Conservation (phyloP, 2,329 filamentous ascomycete species). For the Ampelomyces quisqualis region DNA sequence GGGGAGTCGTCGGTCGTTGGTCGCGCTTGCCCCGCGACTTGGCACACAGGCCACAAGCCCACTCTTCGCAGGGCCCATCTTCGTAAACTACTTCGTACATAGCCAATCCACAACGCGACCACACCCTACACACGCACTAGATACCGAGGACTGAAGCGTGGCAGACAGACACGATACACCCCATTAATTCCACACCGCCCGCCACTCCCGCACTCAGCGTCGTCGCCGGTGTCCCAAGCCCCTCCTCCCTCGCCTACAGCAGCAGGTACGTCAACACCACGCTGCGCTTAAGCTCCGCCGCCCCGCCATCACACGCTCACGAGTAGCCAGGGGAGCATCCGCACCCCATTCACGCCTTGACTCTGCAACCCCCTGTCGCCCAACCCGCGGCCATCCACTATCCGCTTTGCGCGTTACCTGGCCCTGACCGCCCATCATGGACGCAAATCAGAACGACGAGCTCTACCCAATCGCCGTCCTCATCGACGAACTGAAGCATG, state of each 20-base stretch:
- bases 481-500: slow-evolving; percentile 99
- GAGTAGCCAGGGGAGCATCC: slow-evolving; percentile 8
- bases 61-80: slow-evolving; percentile 1
- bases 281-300: slow-evolving; percentile 25
- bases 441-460: slow-evolving; percentile 93
- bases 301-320: slow-evolving; percentile 29
- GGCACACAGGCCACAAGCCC: slow-evolving; percentile 4
- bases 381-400: too few species aligned
- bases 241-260: slow-evolving; percentile 32
- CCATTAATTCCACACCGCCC: slow-evolving; percentile 10
- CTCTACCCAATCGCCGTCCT: slow-evolving; percentile 99
- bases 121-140: slow-evolving; percentile 9
- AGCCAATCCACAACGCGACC: slow-evolving; percentile 25
- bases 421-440: slow-evolving; percentile 60
- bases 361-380: slow-evolving; percentile 7
- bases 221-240: slow-evolving; percentile 19
- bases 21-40: slow-evolving; percentile 15
- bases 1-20: slow-evolving; percentile 4
- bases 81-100: too few species aligned
- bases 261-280: slow-evolving; percentile 42
- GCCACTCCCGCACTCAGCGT: slow-evolving; percentile 14
- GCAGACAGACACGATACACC: slow-evolving; percentile 19
- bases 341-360: too few species aligned
- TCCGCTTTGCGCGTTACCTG: slow-evolving; percentile 21
- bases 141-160: slow-evolving; percentile 13